A percentile compares a stretch with the other conserved stretches of the same genome.
phyloP scores from a whole-genome alignment of 2,329 filamentous ascomycete genomes.

The Colletotrichum orchidophilum region DNA sequence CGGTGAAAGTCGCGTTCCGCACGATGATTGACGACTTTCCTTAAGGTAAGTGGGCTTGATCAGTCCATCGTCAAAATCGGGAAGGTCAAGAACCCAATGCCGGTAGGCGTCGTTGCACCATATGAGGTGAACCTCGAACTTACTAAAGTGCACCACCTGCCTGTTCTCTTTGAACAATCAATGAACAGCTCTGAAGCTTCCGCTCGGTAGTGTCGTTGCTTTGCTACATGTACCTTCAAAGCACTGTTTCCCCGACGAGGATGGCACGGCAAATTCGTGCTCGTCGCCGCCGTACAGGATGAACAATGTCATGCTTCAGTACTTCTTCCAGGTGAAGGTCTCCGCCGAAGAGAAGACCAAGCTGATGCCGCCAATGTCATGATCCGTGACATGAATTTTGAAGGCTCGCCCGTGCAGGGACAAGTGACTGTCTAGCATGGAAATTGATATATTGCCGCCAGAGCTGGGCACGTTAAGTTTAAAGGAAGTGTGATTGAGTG shows the following conservation, averaged over 20 bases:
- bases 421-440: constrained; percentile 62
- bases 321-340: constrained; percentile 63
- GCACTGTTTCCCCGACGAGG: no score
- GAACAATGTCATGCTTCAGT: not conserved
- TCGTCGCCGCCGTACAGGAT: not conserved
- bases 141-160: not conserved
- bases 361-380: constrained; percentile 63
- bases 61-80: not conserved
- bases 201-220: not conserved
- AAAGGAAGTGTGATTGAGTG: constrained; percentile 64
- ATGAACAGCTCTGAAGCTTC: not conserved
- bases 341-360: constrained; percentile 74
- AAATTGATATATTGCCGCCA: constrained; percentile 60
- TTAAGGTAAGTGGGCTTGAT: not conserved
- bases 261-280: not conserved
- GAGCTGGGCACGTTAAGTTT: constrained; percentile 66
- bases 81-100: not conserved
- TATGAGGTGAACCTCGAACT: not conserved
- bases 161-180: not conserved
- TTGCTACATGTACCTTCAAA: not conserved
- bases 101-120: not conserved
- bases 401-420: constrained; percentile 68
- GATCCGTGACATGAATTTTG: constrained; percentile 71
- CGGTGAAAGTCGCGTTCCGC: not conserved
- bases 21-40: not conserved